These are phyloP conservation scores for Grosmannia serpens DNA, from an alignment of 2,329 filamentous ascomycete species.

Conservation along the genomic window DNA sequence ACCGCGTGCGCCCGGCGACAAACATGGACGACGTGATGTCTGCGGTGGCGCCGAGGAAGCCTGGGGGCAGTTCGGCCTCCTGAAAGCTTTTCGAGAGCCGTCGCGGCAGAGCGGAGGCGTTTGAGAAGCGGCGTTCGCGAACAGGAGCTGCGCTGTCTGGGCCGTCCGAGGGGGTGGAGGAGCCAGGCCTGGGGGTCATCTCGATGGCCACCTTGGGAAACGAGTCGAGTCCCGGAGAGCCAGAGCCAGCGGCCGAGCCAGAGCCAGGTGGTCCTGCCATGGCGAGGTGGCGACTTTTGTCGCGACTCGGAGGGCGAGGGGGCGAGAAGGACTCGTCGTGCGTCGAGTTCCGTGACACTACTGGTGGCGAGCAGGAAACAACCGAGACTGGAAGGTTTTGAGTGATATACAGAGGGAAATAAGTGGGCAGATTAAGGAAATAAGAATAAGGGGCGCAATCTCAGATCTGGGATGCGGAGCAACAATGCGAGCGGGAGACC, in stretches of 20 bases:
- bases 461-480: background rate
- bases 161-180: background rate
- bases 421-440: background rate
- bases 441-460: background rate
- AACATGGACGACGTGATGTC: conserved; percentile 30
- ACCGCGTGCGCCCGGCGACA: conserved; percentile 7
- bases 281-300: background rate
- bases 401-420: background rate
- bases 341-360: background rate
- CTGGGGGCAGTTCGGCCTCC: conserved; percentile 33
- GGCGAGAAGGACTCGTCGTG: background rate
- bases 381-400: background rate
- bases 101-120: conserved; percentile 4
- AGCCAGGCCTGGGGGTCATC: background rate
- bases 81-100: conserved; percentile 23
- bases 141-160: background rate
- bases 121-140: conserved; percentile 1
- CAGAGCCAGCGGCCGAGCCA: background rate
- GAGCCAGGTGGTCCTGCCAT: background rate
- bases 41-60: conserved; percentile 36
- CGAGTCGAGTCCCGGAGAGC: background rate
- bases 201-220: background rate
- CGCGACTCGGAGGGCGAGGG: background rate
- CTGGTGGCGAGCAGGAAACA: background rate
- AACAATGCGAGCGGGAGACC: too few relatives aligned